A percentile compares a stretch with the other conserved stretches of the same genome.
phyloP scores from a whole-genome alignment of 2,329 filamentous ascomycete species.

The Phialophora tarda region DNA sequence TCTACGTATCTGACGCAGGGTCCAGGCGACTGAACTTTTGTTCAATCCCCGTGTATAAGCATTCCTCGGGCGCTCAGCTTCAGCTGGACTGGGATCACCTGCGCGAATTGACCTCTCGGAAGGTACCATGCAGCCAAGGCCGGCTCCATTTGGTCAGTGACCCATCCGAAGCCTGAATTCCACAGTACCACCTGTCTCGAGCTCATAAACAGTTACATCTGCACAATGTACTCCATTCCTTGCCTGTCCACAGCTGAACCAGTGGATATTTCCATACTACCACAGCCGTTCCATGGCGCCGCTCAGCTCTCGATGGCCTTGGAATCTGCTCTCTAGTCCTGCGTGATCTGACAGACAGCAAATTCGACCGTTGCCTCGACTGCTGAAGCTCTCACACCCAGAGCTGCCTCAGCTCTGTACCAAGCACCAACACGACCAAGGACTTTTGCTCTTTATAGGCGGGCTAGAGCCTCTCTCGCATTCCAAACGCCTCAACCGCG shows the following conservation, averaged over 20 bases:
- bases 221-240: not conserved
- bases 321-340: not conserved
- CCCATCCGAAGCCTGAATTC: not conserved
- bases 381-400: not conserved
- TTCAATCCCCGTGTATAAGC: constrained; percentile 14
- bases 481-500: constrained; percentile 37
- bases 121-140: constrained; percentile 13
- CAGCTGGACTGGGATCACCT: constrained; percentile 14
- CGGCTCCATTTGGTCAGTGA: constrained; percentile 3
- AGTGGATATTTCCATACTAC: not conserved
- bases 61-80: constrained; percentile 1
- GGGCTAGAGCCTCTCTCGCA: not conserved
- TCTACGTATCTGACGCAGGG: not conserved
- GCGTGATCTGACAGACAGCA: not conserved
- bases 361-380: not conserved
- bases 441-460: not conserved
- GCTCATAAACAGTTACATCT: constrained; percentile 9
- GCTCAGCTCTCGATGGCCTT: not conserved
- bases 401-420: not conserved
- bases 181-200: not conserved
- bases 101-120: constrained; percentile 10
- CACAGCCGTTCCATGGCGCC: not conserved
- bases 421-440: not conserved
- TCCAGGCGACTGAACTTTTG: constrained; percentile 13
- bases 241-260: not conserved